phyloP scores from a whole-genome alignment of 495 filamentous ascomycete species.

The Cairneyella variabilis region DNA sequence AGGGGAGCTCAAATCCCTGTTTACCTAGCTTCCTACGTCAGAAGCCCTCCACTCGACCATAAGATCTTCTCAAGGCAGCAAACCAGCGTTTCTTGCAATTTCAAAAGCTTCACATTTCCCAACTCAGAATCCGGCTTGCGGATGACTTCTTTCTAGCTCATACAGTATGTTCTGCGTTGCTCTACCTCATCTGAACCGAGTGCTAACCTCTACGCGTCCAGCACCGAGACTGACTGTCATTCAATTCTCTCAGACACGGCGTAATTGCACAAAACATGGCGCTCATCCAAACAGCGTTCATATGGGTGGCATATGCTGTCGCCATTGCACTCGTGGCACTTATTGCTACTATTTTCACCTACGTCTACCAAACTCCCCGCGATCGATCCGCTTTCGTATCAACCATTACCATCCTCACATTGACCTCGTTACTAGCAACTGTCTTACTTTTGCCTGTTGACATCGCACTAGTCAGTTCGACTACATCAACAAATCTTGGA shows the following conservation, averaged over 20 bases:
- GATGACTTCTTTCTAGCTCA: too few species aligned
- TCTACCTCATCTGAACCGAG: too few species aligned
- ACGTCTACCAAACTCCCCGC: slow-evolving; percentile 79
- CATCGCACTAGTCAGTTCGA: slow-evolving; percentile 89
- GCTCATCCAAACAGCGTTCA: slow-evolving; percentile 76
- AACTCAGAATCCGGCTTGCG: too few species aligned
- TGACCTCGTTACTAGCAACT: slow-evolving; percentile 84
- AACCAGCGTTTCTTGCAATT: background rate
- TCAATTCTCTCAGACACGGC: background rate
- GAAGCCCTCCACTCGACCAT: too few species aligned
- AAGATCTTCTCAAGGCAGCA: too few species aligned
- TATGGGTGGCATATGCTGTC: slow-evolving; percentile 88
- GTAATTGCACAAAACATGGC: slow-evolving; percentile 23
- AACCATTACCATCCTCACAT: slow-evolving; percentile 76
- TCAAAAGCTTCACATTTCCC: background rate
- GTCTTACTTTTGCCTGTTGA: slow-evolving; percentile 91
- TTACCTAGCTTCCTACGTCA: slow-evolving; percentile 16
- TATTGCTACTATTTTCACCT: slow-evolving; percentile 77
- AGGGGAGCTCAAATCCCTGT: slow-evolving; percentile 9
- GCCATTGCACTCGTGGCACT: slow-evolving; percentile 66
- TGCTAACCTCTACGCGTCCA: too few species aligned
- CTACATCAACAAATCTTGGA: slow-evolving; percentile 68
- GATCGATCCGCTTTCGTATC: slow-evolving; percentile 81
- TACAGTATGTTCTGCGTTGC: too few species aligned
- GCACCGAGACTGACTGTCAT: too few species aligned